Evolutionary conservation across 495 filamentous ascomycete genomes (phyloP), one percentile per base, ranked within the genome.

Genomic region (Cercophora scortea): DNA sequence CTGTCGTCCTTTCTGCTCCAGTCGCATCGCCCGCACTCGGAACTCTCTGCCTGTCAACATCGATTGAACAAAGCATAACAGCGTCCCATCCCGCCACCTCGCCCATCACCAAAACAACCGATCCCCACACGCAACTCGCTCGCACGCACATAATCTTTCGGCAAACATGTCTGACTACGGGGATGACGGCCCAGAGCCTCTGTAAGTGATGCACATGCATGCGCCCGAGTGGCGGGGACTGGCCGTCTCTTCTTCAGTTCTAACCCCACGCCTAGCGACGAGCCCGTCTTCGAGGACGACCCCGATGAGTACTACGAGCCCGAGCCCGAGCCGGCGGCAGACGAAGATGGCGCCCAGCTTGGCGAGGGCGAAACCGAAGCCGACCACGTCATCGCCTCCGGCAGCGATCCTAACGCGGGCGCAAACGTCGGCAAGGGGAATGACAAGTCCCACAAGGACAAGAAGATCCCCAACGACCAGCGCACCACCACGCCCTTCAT

Each of bases 401-500:
- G 63, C 40, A 90, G 60, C 39, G 91, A 95, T 61, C 83, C 87
- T 18, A 84, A 82, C 49, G 84, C 87, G 39, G 80, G 81, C 17
- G 82, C 81, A 15, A 79, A 77, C 45, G 64, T 60, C 48, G 67
- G 68, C 42, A 78, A 74, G 53, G 67, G 68, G 25, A 66, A 61
- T 42, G 73, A 72, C 32, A 76, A 73, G 61, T 84, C 82, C 56
- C 68, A 82, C 55, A 88, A 88, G 65, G 86, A 89, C 66, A 96
- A 93, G 78, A 91, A 87, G 71, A 87, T 98, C 42, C 80, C 90
- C 33, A 85, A 89, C 56, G 90, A 95, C 49, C 79, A 93, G 74
- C 82, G 93, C 58, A 84, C 80, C 7, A 97, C 94, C 1, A 98
- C 93, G 42, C 94, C 93, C 6, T 98, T 96, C 77, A 94, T 98